phyloP scores from a whole-genome alignment of 768 basidiomycete genomes.

The Lactarius quietus region DNA sequence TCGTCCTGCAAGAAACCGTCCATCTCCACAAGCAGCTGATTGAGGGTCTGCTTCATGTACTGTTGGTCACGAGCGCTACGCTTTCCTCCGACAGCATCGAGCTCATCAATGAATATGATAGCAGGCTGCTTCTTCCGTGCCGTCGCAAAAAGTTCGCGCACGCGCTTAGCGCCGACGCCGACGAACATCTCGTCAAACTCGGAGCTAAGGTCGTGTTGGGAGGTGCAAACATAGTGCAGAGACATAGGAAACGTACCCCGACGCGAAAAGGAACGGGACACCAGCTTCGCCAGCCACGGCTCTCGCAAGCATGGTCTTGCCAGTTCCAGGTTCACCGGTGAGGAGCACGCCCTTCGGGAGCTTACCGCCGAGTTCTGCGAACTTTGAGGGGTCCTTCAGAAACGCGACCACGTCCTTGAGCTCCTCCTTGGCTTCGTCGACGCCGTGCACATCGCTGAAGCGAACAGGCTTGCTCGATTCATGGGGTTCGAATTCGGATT shows the following conservation, averaged over 20 bases:
- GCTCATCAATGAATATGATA: slow-evolving; percentile 97
- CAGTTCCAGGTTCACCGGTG: slow-evolving; percentile 91
- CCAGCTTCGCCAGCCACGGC: slow-evolving; percentile 98
- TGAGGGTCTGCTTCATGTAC: slow-evolving; percentile 91
- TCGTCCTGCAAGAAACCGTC: slow-evolving; percentile 94
- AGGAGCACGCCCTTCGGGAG: slow-evolving; percentile 91
- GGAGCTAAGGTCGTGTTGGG: slow-evolving; percentile 45
- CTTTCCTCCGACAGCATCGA: slow-evolving; percentile 92
- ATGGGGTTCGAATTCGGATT: slow-evolving; percentile 78
- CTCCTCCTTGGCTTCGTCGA: slow-evolving; percentile 96
- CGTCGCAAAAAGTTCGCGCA: slow-evolving; percentile 90
- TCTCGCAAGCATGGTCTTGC: slow-evolving; percentile 96
- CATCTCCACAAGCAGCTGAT: slow-evolving; percentile 95
- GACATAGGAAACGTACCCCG: slow-evolving; percentile 47
- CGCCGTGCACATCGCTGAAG: slow-evolving; percentile 95
- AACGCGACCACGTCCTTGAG: slow-evolving; percentile 94
- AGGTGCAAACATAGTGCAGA: not conserved
- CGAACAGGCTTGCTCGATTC: slow-evolving; percentile 73
- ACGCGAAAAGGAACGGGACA: slow-evolving; percentile 96
- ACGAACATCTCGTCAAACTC: slow-evolving; percentile 99
- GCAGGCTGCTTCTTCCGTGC: slow-evolving; percentile 94
- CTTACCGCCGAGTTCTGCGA: slow-evolving; percentile 89
- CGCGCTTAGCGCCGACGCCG: slow-evolving; percentile 90
- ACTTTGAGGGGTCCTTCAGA: slow-evolving; percentile 87
- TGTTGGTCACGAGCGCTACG: slow-evolving; percentile 80